These are phyloP conservation scores for barrel medic (Medicago truncatula) DNA, from an alignment of 306 rosid genomes.

Conservation along the genomic window MtrunA17r5.0-ANR NC_053045.1:45289001-45289500, in stretches of 20 bases:
- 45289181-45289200: conserved; percentile 54
- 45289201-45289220: conserved; percentile 32
- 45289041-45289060: conserved; percentile 48
- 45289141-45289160: conserved; percentile 90
- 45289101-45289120: conserved; percentile 83
- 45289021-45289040: conserved; percentile 59
- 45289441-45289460: conserved; percentile 30
- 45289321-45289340: not conserved
- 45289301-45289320: not conserved
- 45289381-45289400: conserved; percentile 43
- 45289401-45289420: conserved; percentile 55
- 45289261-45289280: conserved; percentile 35
- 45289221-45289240: not conserved
- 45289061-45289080: conserved; percentile 73
- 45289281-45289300: not conserved
- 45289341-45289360: not conserved
- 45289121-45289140: conserved; percentile 77
- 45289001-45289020: conserved; percentile 89
- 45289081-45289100: conserved; percentile 83
- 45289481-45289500: too few relatives aligned
- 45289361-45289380: not conserved
- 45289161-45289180: conserved; percentile 73
- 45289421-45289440: not conserved
- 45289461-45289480: too few relatives aligned
- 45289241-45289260: conserved; percentile 46